Evolutionary conservation across 2,329 filamentous ascomycete genomes (phyloP), one percentile per base, ranked within the genome.

Genomic region (Exophiala xenobiotica): DNA sequence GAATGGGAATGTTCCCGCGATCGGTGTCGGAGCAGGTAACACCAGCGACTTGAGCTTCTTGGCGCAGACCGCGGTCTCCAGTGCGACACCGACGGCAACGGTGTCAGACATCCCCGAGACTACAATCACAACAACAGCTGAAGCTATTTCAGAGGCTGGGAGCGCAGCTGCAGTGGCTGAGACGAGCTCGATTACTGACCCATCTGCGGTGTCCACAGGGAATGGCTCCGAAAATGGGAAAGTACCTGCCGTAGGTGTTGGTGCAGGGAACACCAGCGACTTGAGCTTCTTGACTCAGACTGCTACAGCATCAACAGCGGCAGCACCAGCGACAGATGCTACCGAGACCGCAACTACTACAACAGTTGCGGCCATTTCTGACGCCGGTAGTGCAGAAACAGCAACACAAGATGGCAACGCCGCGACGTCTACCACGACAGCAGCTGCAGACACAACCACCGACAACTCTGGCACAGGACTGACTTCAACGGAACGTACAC

Each of bases 221-320:
- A 42, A 44, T 38, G 58, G 58, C 23, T 58, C 43, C 12, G 51
- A 61, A 31, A 44, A 61, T 53, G 61, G 61, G n/a, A 41, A 47
- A 23, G 58, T 61, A 12, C 53, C 56, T 11, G 61, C 59, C 4
- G 51, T 60, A n/a, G 59, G 57, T 9, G 52, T 58, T 43, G 58
- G 56, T 46, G 48, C 46, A 2, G 53, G 42, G 6, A 56, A 60
- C 20, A 56, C 54, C 11, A 54, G 54, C 35, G 29, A 55, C 33
- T n/a, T 60, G 42, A 53, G 51, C 38, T 33, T 59, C 11, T 48
- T 57, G 52, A 55, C 54, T 22, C 49, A 55, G 43, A 53, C 49
- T 11, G 37, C 49, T 5, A 49, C 41, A 14, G 12, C 31, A 9
- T 22, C 51, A 6, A 18, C 26, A 9, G 24, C 40, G 2, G 23